phyloP scores from a whole-genome alignment of 2,329 filamentous ascomycete genomes.

The Fusarium sp. region DNA sequence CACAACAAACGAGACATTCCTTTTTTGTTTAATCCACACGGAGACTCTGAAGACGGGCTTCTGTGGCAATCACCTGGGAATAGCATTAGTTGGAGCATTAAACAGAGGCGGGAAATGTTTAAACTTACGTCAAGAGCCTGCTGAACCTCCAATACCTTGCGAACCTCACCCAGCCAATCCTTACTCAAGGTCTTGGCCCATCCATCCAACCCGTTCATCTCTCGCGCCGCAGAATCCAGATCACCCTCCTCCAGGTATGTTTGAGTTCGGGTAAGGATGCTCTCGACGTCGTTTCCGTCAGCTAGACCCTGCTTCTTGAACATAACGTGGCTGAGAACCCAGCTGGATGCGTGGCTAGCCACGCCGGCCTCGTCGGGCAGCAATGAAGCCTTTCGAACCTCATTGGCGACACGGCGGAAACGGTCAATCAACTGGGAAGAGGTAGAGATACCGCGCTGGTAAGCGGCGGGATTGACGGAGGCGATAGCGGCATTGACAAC shows the following conservation, averaged over 20 bases:
- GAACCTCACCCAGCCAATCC: conserved; percentile 92
- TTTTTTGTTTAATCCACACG: conserved; percentile 75
- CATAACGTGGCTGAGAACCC: conserved; percentile 90
- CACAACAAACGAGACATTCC: conserved; percentile 53
- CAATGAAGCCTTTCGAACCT: conserved; percentile 94
- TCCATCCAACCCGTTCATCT: conserved; percentile 92
- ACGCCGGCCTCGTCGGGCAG: conserved; percentile 95
- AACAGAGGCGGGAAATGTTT: conserved; percentile 2
- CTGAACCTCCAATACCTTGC: conserved; percentile 92
- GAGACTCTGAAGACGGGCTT: conserved; percentile 89
- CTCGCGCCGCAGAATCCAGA: conserved; percentile 88
- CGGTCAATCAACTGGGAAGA: conserved; percentile 90
- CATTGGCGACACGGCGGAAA: conserved; percentile 90
- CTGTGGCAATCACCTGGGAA: conserved; percentile 83
- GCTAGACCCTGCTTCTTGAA: conserved; percentile 94
- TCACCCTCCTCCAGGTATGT: conserved; percentile 93
- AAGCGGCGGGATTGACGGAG: conserved; percentile 94
- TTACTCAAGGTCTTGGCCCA: conserved; percentile 96
- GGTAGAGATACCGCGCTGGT: conserved; percentile 90
- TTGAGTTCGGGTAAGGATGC: conserved; percentile 89
- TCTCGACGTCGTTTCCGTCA: conserved; percentile 91
- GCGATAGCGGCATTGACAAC: conserved; percentile 94
- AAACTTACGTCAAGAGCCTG: conserved; percentile 92
- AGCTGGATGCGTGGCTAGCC: conserved; percentile 91
- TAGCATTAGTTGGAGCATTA: conserved; percentile 32